Evolutionary conservation across 106 monocot species (phyloP), one percentile per base, ranked within the genome.

Genomic region (Apostasia ramifera): DNA sequence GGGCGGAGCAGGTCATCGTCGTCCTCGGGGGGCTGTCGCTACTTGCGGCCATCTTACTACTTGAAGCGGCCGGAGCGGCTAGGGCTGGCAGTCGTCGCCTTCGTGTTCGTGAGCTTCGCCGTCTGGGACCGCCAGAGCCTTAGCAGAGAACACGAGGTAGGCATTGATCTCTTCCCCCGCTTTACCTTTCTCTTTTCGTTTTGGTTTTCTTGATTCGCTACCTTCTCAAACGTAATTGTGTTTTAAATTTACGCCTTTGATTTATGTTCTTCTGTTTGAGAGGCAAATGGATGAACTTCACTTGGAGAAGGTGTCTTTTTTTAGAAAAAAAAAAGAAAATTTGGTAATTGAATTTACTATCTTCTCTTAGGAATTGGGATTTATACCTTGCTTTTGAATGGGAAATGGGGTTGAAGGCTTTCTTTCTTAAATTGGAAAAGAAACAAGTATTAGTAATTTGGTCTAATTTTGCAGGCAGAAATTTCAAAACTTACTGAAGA

Each of bases 111-210:
- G 14, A 74, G 79, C 57, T 74, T 86, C 69, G 81, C 45, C 12
- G 58, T 86, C 47, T 90, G 90, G 86, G 86, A 90, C 55, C 85
- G 85, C 5, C 86, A 83, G 68, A 76, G 73, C 64, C 83, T 90
- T 12, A 40, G 83, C 61, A 66, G 90, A 12, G 90, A 90, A n/a
- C 79, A 90, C 71, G 73, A 90, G 66, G 90, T 81, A 54, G 51
- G 69, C 38, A 39, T 5, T 15, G 26, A 54, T 55, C 57, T 42
- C 47, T 61, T 43, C 57, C 57, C 9, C 44, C 10, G 6, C 3
- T 40, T 48, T 40, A 40, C 11, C 41, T 40, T 58, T 51, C 39
- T 40, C 14, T 57, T 11, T 13, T 8, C 3, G 56, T 6, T 57
- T 9, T 57, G 9, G 9, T 57, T 13, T n/a, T 57, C 56, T 57